phyloP scores from a whole-genome alignment of 202 grass and related monocot genomes.

The Carex arenaria region DNA sequence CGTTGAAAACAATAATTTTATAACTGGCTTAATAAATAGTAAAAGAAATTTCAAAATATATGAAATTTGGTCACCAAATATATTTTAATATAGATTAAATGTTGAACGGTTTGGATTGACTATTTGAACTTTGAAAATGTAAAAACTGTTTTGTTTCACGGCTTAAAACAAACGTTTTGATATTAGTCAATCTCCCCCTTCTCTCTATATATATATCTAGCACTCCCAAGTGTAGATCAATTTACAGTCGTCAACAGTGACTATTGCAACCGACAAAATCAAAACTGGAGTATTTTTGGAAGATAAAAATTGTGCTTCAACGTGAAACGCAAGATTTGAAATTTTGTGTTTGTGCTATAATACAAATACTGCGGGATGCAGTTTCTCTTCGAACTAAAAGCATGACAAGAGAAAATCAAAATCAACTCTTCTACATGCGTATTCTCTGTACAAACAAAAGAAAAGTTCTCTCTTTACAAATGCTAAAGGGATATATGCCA shows the following conservation, averaged over 20 bases:
- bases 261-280: background rate
- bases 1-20: no score
- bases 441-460: constrained; percentile 7
- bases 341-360: background rate
- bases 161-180: no score
- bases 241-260: background rate
- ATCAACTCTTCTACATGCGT: background rate
- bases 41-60: no score
- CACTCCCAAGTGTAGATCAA: background rate
- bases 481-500: background rate
- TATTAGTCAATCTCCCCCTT: no score
- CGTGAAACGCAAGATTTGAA: background rate
- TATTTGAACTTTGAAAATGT: no score
- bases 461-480: background rate
- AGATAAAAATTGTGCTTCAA: background rate
- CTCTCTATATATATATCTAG: no score
- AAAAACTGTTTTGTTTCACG: no score
- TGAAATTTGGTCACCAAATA: no score
- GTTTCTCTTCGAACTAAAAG: background rate
- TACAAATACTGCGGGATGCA: background rate
- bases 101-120: no score
- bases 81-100: no score
- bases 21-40: no score
- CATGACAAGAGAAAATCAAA: background rate
- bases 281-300: background rate